These are phyloP conservation scores for Gossypium arboreum DNA, from an alignment of 345 rosid species.

Conservation along the genomic window DNA sequence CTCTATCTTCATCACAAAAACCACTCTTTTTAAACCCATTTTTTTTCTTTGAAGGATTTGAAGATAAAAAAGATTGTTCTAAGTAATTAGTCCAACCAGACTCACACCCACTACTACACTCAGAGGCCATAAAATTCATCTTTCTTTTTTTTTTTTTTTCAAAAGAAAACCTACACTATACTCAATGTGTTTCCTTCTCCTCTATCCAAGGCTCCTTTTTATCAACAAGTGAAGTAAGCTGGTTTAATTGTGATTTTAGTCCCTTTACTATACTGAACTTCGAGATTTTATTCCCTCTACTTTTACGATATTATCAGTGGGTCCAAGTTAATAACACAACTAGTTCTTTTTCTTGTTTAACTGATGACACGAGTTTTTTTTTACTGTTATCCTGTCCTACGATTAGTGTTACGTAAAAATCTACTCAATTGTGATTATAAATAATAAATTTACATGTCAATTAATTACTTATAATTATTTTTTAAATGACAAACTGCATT, in stretches of 20 bases:
- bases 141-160: neutral
- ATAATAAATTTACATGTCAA: no score
- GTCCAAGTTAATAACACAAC: neutral
- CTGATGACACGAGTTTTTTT: no score
- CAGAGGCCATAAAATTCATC: slow-evolving; percentile 51
- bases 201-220: slow-evolving; percentile 1
- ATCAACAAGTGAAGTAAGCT: slow-evolving; percentile 2
- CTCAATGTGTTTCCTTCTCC: neutral
- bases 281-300: neutral
- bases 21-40: slow-evolving; percentile 15
- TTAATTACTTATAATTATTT: no score
- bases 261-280: neutral
- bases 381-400: no score
- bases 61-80: slow-evolving; percentile 56
- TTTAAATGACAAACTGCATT: neutral
- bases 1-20: slow-evolving; percentile 1
- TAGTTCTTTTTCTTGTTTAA: no score
- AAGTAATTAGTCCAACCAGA: slow-evolving; percentile 98
- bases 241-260: neutral
- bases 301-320: no score
- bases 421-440: no score
- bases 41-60: slow-evolving; percentile 25
- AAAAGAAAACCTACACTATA: neutral
- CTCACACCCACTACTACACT: slow-evolving; percentile 79
- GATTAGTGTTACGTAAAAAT: no score